Evolutionary conservation across 805 yeast genomes (phyloP), one percentile per base, ranked within the genome.

Genomic region (Candida nitratophila): DNA sequence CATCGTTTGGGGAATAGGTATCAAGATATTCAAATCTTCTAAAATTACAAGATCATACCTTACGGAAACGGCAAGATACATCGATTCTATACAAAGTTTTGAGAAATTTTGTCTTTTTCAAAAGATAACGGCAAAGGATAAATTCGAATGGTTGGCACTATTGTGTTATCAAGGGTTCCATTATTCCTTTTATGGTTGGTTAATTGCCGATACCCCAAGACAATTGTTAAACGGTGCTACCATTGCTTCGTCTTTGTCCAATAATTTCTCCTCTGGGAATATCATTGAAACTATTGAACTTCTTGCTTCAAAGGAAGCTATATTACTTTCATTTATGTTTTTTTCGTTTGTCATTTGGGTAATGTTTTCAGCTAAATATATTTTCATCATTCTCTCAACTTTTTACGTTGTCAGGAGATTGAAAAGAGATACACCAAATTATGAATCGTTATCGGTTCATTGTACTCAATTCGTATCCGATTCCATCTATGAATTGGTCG

Each of bases 121-220:
- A 52, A 74, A 74, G 49, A 81, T 88, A 39, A 77, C 86, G 27
- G 73, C 71, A 34, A 86, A 81, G n/a, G 67, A 77, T 34, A 73
- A 74, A 34, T 76, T 76, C 51, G 93, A 86, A 51, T 80, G 83
- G 73, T 60, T 81, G 41, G 76, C 87, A 10, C 77, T 87, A 48
- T 75, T 74, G 50, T 72, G 81, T 3, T 86, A 77, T 61, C 76
- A 76, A 49, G 80, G 85, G 40, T 65, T 83, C 43, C 81, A 83
- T 52, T 76, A 77, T 43, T 83, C 78, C 50, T 53, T 84, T 14
- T 66, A 77, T 38, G 70, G 68, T 39, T 72, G 87, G 51, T 53
- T 87, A 10, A 66, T 86, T 38, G 89, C 95, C 0, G 96, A 88
- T 52, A 73, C 89, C 16, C 96, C 96, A 21, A 77, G 96, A 63